Evolutionary conservation across 768 basidiomycete genomes (phyloP).

Genomic region (Phylloporus arenicola): DNA sequence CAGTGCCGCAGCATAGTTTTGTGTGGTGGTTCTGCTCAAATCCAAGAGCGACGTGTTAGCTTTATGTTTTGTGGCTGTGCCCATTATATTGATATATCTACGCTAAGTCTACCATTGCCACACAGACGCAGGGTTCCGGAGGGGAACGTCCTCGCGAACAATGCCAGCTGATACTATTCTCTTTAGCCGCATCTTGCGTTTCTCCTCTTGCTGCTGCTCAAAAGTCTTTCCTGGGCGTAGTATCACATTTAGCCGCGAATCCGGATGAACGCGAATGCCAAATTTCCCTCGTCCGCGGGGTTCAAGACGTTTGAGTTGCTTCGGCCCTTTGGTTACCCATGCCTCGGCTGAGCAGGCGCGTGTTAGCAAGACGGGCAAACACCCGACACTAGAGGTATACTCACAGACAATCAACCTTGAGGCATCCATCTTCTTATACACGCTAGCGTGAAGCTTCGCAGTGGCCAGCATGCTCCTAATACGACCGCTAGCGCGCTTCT

Average conservation of each 20-base stretch:
- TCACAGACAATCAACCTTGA: constrained; percentile 76
- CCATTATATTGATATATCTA: neutral
- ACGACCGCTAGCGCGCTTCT: constrained; percentile 82
- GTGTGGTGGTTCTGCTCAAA: constrained; percentile 23
- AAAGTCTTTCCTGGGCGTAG: constrained; percentile 77
- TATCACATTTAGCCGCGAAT: constrained; percentile 69
- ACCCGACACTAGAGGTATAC: constrained; percentile 28
- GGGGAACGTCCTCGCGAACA: constrained; percentile 73
- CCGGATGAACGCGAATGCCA: constrained; percentile 73
- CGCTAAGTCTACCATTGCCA: constrained; percentile 65
- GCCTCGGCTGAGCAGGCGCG: constrained; percentile 60
- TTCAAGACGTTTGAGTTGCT: constrained; percentile 60
- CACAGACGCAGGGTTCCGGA: constrained; percentile 63
- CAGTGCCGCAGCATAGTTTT: constrained; percentile 37
- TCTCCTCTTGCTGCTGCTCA: constrained; percentile 59
- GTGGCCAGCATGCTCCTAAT: constrained; percentile 86
- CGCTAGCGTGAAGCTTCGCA: constrained; percentile 78
- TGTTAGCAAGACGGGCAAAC: constrained; percentile 1
- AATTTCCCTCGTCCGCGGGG: constrained; percentile 77
- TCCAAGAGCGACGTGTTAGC: constrained; percentile 18
- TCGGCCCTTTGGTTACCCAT: constrained; percentile 87
- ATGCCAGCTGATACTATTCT: constrained; percentile 76
- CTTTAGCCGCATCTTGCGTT: constrained; percentile 61
- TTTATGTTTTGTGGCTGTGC: constrained; percentile 8
- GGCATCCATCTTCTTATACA: constrained; percentile 69